These are phyloP conservation scores for Jamesozyma lodderae DNA, from an alignment of 805 yeast genomes.

Conservation along the genomic window DNA sequence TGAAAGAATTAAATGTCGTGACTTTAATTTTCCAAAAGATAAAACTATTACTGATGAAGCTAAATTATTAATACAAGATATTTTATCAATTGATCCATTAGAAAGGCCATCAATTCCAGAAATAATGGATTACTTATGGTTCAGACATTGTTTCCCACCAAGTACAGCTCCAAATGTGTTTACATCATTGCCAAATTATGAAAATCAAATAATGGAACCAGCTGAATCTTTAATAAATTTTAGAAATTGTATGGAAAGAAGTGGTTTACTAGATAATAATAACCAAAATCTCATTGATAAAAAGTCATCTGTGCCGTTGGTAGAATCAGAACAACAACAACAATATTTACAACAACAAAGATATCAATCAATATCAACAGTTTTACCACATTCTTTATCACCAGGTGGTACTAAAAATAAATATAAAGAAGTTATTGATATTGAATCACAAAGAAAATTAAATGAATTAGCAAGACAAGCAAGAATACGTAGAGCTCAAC, in stretches of 20 bases:
- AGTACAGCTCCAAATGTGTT: slow-evolving; percentile 38
- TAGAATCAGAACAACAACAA: slow-evolving; percentile 4
- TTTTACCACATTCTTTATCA: slow-evolving; percentile 81
- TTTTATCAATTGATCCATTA: slow-evolving; percentile 69
- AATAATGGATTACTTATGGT: slow-evolving; percentile 78
- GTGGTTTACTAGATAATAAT: slow-evolving; percentile 39
- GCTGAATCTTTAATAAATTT: slow-evolving; percentile 62
- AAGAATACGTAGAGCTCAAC: slow-evolving; percentile 30
- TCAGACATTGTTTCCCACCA: slow-evolving; percentile 79
- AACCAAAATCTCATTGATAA: background rate
- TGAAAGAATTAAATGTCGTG: slow-evolving; percentile 79
- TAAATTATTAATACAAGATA: slow-evolving; percentile 55
- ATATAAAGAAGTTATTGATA: slow-evolving; percentile 60
- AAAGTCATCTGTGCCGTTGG: slow-evolving; percentile 2
- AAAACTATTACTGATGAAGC: slow-evolving; percentile 64
- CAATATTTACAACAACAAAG: slow-evolving; percentile 35
- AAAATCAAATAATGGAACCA: slow-evolving; percentile 41
- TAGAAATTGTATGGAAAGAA: slow-evolving; percentile 50
- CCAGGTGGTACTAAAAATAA: slow-evolving; percentile 87
- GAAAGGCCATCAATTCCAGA: slow-evolving; percentile 75
- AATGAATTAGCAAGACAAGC: slow-evolving; percentile 30
- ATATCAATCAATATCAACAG: slow-evolving; percentile 33
- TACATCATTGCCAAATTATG: slow-evolving; percentile 55
- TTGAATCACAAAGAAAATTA: slow-evolving; percentile 28
- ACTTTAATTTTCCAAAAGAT: slow-evolving; percentile 68